phyloP scores from a whole-genome alignment of 306 rosid species.

The Comarum palustre region DNA sequence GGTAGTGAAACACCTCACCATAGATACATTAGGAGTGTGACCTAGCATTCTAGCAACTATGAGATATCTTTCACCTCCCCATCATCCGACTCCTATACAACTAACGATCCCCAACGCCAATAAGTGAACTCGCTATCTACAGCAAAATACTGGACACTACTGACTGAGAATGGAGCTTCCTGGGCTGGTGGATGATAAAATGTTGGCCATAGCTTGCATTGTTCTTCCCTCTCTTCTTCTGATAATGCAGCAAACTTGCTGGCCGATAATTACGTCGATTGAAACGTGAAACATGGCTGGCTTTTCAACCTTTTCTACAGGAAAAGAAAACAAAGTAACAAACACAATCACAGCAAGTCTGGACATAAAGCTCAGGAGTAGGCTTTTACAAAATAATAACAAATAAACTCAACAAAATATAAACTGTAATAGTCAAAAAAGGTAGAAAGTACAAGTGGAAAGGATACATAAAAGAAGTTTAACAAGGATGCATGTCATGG shows the following conservation, averaged over 20 bases:
- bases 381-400: not conserved
- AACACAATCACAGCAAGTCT: not conserved
- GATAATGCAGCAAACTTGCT: constrained; percentile 70
- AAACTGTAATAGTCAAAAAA: not conserved
- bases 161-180: constrained; percentile 34
- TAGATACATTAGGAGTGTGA: not conserved
- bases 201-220: constrained; percentile 88
- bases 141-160: not conserved
- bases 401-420: not conserved
- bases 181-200: constrained; percentile 84
- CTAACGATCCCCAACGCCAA: too few relatives aligned
- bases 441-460: not conserved
- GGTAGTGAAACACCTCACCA: not conserved
- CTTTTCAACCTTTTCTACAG: not conserved
- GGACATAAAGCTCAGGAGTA: not conserved
- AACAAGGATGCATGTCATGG: not conserved
- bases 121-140: not conserved
- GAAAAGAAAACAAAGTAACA: not conserved
- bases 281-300: constrained; percentile 16
- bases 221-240: constrained; percentile 95
- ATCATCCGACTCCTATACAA: not conserved
- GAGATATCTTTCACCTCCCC: not conserved
- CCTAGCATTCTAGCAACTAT: not conserved
- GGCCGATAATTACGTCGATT: constrained; percentile 38
- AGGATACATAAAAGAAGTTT: not conserved